These are phyloP conservation scores for Cenchrus fungigraminus DNA, from an alignment of 176 grass and related monocot species.

Conservation along the genomic window DNA sequence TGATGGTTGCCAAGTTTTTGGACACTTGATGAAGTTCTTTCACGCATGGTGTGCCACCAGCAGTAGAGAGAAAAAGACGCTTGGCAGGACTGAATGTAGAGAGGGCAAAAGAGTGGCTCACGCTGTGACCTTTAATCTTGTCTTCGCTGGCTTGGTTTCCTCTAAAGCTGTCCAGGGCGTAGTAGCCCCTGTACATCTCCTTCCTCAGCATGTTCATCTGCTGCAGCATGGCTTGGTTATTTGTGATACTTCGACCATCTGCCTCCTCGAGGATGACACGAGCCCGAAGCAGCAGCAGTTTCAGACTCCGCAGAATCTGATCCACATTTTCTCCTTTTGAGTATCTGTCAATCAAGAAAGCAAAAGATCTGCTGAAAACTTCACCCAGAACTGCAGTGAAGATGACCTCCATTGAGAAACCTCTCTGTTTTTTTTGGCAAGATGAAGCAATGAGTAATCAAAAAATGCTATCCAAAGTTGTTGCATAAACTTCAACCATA, in stretches of 20 bases:
- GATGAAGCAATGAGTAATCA: background rate
- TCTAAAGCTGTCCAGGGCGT: constrained; percentile 11
- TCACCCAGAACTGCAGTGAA: background rate
- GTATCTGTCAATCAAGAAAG: background rate
- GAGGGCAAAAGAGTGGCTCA: background rate
- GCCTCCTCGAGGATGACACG: constrained; percentile 11
- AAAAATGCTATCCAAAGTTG: background rate
- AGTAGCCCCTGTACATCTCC: constrained; percentile 13
- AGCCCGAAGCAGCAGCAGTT: background rate
- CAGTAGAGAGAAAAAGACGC: background rate
- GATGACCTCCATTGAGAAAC: background rate
- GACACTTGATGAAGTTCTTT: background rate
- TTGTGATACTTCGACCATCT: background rate
- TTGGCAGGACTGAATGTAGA: constrained; percentile 21
- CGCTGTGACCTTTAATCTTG: background rate
- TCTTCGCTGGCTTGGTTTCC: background rate
- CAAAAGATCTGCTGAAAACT: background rate
- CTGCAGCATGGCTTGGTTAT: constrained; percentile 4
- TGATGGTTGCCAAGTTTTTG: constrained; percentile 4
- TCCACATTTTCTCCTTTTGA: background rate
- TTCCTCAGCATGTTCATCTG: constrained; percentile 14
- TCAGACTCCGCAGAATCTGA: background rate
- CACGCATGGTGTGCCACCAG: background rate
- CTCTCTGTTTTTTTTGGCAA: background rate
- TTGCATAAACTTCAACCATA: no score